Conservation (phyloP, 1,284 basidiomycete species). For the Apiotrichum gamsii region DNA sequence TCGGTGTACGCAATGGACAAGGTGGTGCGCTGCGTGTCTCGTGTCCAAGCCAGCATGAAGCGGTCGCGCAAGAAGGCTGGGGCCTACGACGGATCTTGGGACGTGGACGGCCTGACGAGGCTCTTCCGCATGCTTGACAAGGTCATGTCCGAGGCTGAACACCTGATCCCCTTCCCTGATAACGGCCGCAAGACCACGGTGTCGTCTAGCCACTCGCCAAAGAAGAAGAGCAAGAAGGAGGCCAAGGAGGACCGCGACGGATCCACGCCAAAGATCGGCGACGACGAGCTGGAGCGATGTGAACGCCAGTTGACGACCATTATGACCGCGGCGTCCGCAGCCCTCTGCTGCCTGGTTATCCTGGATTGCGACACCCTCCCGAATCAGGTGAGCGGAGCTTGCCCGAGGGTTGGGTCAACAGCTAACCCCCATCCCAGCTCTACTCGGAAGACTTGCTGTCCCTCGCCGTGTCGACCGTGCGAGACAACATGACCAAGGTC, state of each 20-base stretch:
- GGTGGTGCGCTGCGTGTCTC: conserved; percentile 43
- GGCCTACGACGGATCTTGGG: conserved; percentile 43
- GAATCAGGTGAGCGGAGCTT: conserved; percentile 60
- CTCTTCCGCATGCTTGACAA: conserved; percentile 69
- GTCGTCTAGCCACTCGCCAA: conserved; percentile 20
- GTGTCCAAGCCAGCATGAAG: conserved; percentile 22
- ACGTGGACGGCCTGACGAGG: conserved; percentile 57
- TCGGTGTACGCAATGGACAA: conserved; percentile 60
- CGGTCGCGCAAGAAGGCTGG: conserved; percentile 12
- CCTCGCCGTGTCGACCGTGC: conserved; percentile 65
- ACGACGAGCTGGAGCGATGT: conserved; percentile 54
- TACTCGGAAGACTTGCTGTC: conserved; percentile 89
- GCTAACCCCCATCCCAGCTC: conserved; percentile 53
- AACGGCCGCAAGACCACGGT: conserved; percentile 25
- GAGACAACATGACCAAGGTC: conserved; percentile 69
- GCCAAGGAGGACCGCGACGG: conserved; percentile 31
- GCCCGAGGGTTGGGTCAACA: background rate
- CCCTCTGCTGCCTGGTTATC: conserved; percentile 71
- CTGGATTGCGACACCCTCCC: conserved; percentile 69
- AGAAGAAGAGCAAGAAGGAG: conserved; percentile 47
- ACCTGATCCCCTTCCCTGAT: conserved; percentile 60
- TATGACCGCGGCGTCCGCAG: conserved; percentile 65
- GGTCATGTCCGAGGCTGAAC: conserved; percentile 64
- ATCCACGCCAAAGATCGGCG: conserved; percentile 40
- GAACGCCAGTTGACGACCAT: conserved; percentile 55